Percentiles rank a stretch among this genome's conserved stretches.
phyloP scores from a whole-genome alignment of 257 asterid genomes.

The Verbascum thapsus region DNA sequence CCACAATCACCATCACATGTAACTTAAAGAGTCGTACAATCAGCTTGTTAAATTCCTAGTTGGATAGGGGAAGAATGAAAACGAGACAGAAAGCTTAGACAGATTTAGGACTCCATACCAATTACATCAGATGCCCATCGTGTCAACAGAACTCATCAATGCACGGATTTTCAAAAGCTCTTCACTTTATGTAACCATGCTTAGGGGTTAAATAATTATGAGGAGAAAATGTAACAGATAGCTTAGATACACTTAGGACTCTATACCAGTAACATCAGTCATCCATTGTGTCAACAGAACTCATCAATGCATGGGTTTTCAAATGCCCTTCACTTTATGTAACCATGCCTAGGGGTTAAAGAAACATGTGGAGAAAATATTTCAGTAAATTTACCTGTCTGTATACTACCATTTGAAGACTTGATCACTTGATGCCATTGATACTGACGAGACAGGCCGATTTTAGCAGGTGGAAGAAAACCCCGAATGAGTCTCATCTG shows the following conservation, averaged over 20 bases:
- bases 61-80: neutral
- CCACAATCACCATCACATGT: constrained; percentile 7
- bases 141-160: neutral
- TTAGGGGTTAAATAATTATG: too few species aligned
- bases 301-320: neutral
- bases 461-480: constrained; percentile 31
- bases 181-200: too few species aligned
- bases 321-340: neutral
- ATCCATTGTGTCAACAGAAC: constrained; percentile 1
- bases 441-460: constrained; percentile 32
- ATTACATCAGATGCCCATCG: constrained; percentile 4
- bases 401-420: constrained; percentile 24
- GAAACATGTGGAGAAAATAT: neutral
- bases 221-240: neutral
- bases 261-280: constrained; percentile 5
- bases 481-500: constrained; percentile 40
- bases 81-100: neutral
- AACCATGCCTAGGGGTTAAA: neutral
- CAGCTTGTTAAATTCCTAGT: constrained; percentile 7
- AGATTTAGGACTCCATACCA: constrained; percentile 3
- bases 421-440: constrained; percentile 28
- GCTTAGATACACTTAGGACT: constrained; percentile 1
- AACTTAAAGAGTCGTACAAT: neutral
- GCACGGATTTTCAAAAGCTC: too few species aligned
- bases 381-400: constrained; percentile 31